Evolutionary conservation across 106 monocot genomes (phyloP), one percentile per base, ranked within the genome.

Genomic region (Hemerocallis citrina): DNA sequence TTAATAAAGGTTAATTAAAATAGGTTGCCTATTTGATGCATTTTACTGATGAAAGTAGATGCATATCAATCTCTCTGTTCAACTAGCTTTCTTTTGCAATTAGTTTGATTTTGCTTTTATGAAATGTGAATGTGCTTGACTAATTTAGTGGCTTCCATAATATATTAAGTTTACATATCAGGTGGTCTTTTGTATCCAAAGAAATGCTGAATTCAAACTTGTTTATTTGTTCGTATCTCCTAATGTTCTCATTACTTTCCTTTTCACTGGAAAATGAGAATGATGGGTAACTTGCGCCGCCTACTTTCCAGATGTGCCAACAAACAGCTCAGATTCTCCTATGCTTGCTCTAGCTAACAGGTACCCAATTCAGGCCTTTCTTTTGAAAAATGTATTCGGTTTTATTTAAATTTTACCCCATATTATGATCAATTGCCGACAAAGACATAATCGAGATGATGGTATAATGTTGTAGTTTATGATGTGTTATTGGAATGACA

Each of bases 1-100:
- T 55, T n/a, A 28, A 55, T 55, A 15, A 55, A 55, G 15, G 55
- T n/a, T 31, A 15, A 55, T 31, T 33, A 31, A 31, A 55, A n/a
- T n/a, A n/a, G n/a, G n/a, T n/a, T n/a, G n/a, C n/a, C 16, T 55
- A 20, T 52, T 52, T 11, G 22, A 4, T 52, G n/a, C 7, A 52
- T 25, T 52, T 52, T 30, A 27, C 12, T 27, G 3, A 31, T 55
- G 2, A 29, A 31, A 17, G 55, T 55, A 55, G 16, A 55, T 27
- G 9, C 15, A 5, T 31, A 3, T 4, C 6, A 55, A 15, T 13
- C 29, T 7, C 16, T 31, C 16, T 55, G 11, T 55, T 6, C n/a
- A n/a, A n/a, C n/a, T 33, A 10, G 32, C 32, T 17, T 3, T 19
- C 1, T 19, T 21, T 6, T 5, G 4, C 19, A 46, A 19, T 9